These are phyloP conservation scores for Cladophialophora immunda DNA, from an alignment of 2,329 filamentous ascomycete species.

Conservation along the genomic window DNA sequence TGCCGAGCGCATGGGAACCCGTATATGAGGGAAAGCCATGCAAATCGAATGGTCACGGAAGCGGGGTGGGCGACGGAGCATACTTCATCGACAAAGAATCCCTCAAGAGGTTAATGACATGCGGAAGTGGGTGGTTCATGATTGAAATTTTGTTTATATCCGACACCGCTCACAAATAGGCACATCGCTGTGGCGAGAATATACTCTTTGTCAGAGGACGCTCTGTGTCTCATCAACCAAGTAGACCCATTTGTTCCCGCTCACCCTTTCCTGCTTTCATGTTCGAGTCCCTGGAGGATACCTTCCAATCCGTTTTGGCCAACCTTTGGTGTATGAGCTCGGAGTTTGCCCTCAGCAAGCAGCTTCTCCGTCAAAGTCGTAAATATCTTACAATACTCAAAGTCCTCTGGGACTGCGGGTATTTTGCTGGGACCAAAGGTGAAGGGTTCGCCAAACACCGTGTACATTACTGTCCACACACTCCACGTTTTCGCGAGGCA, in stretches of 20 bases:
- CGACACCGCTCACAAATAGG: too few relatives aligned
- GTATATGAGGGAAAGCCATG: too few relatives aligned
- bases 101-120: too few relatives aligned
- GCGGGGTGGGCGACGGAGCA: too few relatives aligned
- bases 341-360: constrained; percentile 53
- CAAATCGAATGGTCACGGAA: too few relatives aligned
- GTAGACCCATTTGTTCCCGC: not conserved
- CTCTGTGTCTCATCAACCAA: too few relatives aligned
- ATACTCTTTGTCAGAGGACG: too few relatives aligned
- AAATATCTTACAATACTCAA: constrained; percentile 53
- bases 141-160: too few relatives aligned
- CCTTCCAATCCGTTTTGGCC: not conserved
- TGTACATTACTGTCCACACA: not conserved
- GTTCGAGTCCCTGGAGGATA: not conserved
- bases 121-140: too few relatives aligned
- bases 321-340: constrained; percentile 20
- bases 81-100: too few relatives aligned
- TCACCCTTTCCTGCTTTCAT: not conserved
- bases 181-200: too few relatives aligned
- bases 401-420: constrained; percentile 46
- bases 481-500: not conserved
- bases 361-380: constrained; percentile 50
- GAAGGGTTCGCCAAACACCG: constrained; percentile 31
- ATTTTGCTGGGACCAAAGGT: not conserved
- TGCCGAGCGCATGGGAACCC: too few relatives aligned